These are phyloP conservation scores for Arthrobotrys iridis DNA, from an alignment of 2,329 filamentous ascomycete genomes.

Conservation along the genomic window DNA sequence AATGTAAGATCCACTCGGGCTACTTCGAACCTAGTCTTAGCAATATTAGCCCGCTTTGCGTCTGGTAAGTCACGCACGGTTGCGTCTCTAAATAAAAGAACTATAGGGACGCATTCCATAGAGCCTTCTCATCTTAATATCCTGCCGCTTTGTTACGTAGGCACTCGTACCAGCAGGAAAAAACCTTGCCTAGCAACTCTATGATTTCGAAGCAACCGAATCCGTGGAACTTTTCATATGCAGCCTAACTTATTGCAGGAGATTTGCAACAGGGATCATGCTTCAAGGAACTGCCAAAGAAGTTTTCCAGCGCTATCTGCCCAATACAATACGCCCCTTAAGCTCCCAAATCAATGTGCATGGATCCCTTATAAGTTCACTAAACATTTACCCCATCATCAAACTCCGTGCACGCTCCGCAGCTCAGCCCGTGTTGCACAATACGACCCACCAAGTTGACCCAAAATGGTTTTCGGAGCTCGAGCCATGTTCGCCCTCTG, in stretches of 20 bases:
- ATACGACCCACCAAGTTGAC: slow-evolving; percentile 50
- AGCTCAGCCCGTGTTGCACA: slow-evolving; percentile 53
- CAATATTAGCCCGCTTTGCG: slow-evolving; percentile 35
- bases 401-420: slow-evolving; percentile 52
- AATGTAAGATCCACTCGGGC: slow-evolving; percentile 30
- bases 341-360: slow-evolving; percentile 40
- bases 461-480: slow-evolving; percentile 26
- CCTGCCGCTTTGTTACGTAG: slow-evolving; percentile 36
- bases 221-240: slow-evolving; percentile 51
- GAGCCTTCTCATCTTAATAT: slow-evolving; percentile 32
- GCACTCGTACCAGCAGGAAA: slow-evolving; percentile 15
- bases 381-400: slow-evolving; percentile 55
- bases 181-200: slow-evolving; percentile 24
- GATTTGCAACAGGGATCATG: slow-evolving; percentile 53
- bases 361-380: slow-evolving; percentile 33
- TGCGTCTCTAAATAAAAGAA: slow-evolving; percentile 1
- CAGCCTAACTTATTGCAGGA: slow-evolving; percentile 54
- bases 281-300: slow-evolving; percentile 27
- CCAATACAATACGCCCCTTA: slow-evolving; percentile 19
- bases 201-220: slow-evolving; percentile 35
- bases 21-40: slow-evolving; percentile 12
- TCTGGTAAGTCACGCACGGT: slow-evolving; percentile 48
- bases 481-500: slow-evolving; percentile 43
- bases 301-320: slow-evolving; percentile 25
- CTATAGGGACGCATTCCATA: background rate